Evolutionary conservation across 1,284 basidiomycete genomes (phyloP).

Genomic region (Peniophora sp.): DNA sequence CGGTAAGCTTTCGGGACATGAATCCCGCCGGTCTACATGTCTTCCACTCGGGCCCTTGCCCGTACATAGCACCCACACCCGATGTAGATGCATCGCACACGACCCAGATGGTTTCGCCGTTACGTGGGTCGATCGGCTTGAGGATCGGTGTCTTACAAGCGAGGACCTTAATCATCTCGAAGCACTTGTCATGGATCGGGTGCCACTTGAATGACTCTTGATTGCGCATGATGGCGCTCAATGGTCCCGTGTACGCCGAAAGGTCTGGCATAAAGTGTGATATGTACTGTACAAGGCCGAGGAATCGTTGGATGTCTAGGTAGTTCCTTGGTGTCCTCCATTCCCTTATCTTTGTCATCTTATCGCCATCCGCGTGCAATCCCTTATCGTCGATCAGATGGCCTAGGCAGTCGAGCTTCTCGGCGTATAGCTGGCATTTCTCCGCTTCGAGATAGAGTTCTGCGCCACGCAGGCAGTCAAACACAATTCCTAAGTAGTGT

Average conservation of each 20-base stretch:
- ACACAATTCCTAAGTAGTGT: constrained; percentile 17
- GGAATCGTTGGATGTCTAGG: constrained; percentile 21
- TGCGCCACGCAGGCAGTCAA: constrained; percentile 12
- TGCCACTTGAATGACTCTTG: not conserved
- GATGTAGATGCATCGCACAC: constrained; percentile 14
- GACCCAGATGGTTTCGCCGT: constrained; percentile 9
- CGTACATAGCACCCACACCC: constrained; percentile 13
- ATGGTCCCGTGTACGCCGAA: not conserved
- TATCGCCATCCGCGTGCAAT: constrained; percentile 22
- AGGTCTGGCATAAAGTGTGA: constrained; percentile 1
- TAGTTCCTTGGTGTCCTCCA: constrained; percentile 23
- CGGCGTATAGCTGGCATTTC: constrained; percentile 17
- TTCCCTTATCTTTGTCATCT: constrained; percentile 20
- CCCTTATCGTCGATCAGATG: constrained; percentile 18
- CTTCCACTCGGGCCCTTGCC: constrained; percentile 13
- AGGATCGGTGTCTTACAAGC: not conserved
- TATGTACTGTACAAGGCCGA: constrained; percentile 28
- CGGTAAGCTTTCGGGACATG: constrained; percentile 21
- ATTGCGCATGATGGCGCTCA: not conserved
- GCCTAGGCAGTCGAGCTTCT: constrained; percentile 19
- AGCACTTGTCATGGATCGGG: not conserved
- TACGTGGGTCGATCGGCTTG: not conserved
- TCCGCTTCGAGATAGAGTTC: constrained; percentile 15
- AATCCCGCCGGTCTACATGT: constrained; percentile 15
- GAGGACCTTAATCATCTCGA: not conserved